These are phyloP conservation scores for Cinnamomum micranthum DNA, from an alignment of 164 flowering plant genomes.

Conservation along the genomic window DNA sequence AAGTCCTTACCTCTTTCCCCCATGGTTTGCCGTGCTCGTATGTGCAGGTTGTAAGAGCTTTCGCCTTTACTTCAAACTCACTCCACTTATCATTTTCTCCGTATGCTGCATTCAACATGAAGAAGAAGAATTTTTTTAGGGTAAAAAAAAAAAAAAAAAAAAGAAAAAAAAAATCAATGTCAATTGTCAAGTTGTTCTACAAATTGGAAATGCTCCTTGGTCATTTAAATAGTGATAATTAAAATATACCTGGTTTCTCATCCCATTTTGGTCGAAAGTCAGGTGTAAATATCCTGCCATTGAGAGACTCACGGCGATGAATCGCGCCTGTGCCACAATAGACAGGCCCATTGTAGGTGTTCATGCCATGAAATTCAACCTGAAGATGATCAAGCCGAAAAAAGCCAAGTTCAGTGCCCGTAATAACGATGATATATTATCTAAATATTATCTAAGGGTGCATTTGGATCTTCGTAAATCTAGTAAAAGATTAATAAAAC, in stretches of 20 bases:
- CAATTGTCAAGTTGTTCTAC: too few species aligned
- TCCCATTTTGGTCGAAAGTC: slow-evolving; percentile 11
- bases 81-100: slow-evolving; percentile 15
- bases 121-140: too few species aligned
- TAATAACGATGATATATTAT: too few species aligned
- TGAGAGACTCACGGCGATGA: slow-evolving; percentile 26
- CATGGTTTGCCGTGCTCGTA: slow-evolving; percentile 24
- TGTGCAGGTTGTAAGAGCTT: slow-evolving; percentile 17
- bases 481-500: too few species aligned
- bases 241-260: slow-evolving; percentile 4
- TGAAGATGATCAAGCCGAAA: neutral
- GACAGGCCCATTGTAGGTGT: slow-evolving; percentile 30
- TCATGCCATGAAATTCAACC: slow-evolving; percentile 27
- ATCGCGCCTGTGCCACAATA: slow-evolving; percentile 31
- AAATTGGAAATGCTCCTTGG: neutral
- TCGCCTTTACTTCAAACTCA: slow-evolving; percentile 20
- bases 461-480: too few species aligned
- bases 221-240: neutral
- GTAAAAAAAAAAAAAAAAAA: too few species aligned
- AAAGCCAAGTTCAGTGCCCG: too few species aligned
- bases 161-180: too few species aligned
- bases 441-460: too few species aligned
- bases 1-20: slow-evolving; percentile 21
- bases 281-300: slow-evolving; percentile 26
- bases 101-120: slow-evolving; percentile 2